Conservation (phyloP, 2,329 filamentous ascomycete species). For the Pseudogymnoascus sp. region DNA sequence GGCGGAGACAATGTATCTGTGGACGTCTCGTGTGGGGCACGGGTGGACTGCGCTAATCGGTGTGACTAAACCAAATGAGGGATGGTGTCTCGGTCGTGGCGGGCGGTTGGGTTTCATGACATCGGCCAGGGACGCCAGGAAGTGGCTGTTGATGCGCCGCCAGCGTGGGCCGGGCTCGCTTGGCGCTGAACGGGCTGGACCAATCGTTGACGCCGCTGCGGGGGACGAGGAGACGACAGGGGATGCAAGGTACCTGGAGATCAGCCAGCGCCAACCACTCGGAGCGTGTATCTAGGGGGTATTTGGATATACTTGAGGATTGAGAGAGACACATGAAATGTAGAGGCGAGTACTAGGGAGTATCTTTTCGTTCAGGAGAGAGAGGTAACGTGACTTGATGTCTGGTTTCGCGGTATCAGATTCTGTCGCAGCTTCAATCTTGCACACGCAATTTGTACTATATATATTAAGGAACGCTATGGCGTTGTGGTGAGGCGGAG, state of each 20-base stretch:
- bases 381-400: neutral
- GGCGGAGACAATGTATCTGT: neutral
- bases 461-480: neutral
- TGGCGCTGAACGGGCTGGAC: neutral
- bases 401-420: neutral
- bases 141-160: neutral
- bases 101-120: neutral
- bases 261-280: neutral
- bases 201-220: neutral
- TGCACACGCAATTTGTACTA: neutral
- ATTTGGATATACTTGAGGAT: neutral
- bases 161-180: neutral
- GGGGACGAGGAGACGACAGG: neutral
- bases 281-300: neutral
- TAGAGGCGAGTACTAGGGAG: neutral
- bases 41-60: neutral
- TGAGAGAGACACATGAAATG: neutral
- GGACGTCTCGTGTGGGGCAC: neutral
- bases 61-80: neutral
- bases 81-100: neutral
- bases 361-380: neutral
- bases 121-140: neutral
- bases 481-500: neutral
- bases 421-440: neutral
- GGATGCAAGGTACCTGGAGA: conserved; percentile 1